A percentile compares a stretch with the other conserved stretches of the same genome.
phyloP scores from a whole-genome alignment of 1,284 basidiomycete species.

The Heterobasidion irregulare region DNA sequence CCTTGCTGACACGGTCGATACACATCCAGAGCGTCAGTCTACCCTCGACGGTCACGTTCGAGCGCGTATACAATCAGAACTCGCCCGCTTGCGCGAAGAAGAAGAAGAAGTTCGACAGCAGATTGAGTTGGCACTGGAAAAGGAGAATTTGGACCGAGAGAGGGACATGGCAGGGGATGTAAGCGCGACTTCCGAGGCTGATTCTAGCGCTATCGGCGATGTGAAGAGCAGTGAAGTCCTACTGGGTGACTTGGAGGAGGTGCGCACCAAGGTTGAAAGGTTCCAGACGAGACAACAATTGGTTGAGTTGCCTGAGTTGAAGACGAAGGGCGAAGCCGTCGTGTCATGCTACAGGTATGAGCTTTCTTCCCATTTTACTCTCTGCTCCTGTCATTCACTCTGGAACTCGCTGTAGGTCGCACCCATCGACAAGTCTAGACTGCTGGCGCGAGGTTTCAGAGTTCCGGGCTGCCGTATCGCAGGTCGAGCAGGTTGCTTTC shows the following conservation, averaged over 20 bases:
- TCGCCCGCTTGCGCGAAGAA: conserved; percentile 51
- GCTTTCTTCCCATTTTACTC: background rate
- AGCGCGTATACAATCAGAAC: conserved; percentile 55
- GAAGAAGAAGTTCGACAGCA: conserved; percentile 58
- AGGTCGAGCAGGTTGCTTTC: conserved; percentile 48
- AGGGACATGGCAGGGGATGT: conserved; percentile 37
- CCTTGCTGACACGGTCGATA: conserved; percentile 56
- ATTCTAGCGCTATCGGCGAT: conserved; percentile 28
- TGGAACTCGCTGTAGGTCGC: conserved; percentile 34
- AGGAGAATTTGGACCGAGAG: conserved; percentile 74
- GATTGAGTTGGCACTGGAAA: conserved; percentile 66
- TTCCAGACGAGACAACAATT: conserved; percentile 55
- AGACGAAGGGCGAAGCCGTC: conserved; percentile 50
- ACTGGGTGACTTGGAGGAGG: conserved; percentile 65
- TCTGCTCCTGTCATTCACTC: background rate
- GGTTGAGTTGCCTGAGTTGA: conserved; percentile 46
- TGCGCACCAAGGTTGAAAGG: conserved; percentile 63
- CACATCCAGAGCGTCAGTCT: conserved; percentile 59
- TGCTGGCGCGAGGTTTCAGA: conserved; percentile 72
- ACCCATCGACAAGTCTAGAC: conserved; percentile 54
- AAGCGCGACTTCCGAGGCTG: conserved; percentile 16
- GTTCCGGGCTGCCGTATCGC: conserved; percentile 65
- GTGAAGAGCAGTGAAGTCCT: conserved; percentile 54
- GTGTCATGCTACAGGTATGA: conserved; percentile 68
- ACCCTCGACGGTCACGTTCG: conserved; percentile 62